Conservation (phyloP, 164 flowering plant genomes). For the Magnolia kwangsiensis region DNA sequence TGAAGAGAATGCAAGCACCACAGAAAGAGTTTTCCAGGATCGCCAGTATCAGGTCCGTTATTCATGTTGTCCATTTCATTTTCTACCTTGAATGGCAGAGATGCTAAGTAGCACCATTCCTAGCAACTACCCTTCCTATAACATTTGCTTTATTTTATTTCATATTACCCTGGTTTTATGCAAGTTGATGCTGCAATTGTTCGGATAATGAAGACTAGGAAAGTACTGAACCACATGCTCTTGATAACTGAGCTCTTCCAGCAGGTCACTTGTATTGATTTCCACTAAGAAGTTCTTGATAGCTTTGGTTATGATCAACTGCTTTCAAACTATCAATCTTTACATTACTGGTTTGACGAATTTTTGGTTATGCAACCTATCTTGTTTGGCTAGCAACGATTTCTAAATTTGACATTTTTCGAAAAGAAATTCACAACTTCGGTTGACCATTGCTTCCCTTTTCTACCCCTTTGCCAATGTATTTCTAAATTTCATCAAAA, state of each 20-base stretch:
- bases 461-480: too few species aligned
- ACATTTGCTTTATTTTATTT: not conserved
- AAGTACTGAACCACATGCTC: slow-evolving; percentile 94
- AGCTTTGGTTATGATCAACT: not conserved
- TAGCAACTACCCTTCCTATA: not conserved
- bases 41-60: slow-evolving; percentile 92
- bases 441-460: too few species aligned
- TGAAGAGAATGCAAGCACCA: slow-evolving; percentile 94
- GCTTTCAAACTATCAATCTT: not conserved
- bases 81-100: not conserved
- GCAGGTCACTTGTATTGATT: slow-evolving; percentile 50
- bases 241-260: slow-evolving; percentile 98
- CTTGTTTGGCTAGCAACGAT: too few species aligned
- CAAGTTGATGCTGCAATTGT: slow-evolving; percentile 99
- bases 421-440: too few species aligned
- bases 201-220: slow-evolving; percentile 98
- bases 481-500: too few species aligned
- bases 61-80: not conserved
- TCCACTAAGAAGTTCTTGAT: not conserved
- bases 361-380: too few species aligned
- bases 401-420: too few species aligned
- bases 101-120: not conserved
- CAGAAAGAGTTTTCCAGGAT: slow-evolving; percentile 95
- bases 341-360: too few species aligned
- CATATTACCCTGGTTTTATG: not conserved